Evolutionary conservation across 805 yeast genomes (phyloP), one percentile per base, ranked within the genome.

Genomic region (Saccharomycopsis selenospora): DNA sequence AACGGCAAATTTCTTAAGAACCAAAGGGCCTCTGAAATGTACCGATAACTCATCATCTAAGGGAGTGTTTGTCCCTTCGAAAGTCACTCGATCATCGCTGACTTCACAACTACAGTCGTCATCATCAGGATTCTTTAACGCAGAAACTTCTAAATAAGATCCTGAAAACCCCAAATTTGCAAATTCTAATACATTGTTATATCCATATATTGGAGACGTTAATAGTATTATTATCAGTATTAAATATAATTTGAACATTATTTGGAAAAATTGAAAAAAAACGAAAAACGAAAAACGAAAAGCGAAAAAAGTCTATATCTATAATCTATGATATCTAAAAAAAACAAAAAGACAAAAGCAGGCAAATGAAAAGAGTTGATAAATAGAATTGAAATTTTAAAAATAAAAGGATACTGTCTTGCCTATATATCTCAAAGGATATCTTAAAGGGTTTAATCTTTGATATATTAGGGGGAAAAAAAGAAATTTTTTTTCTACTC

Each of bases 1-100:
- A 56, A 67, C 79, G 3, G 79, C 90, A 60, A 83, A 84, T 57
- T 76, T 72, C 51, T 66, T 63, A 58, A 84, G 68, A 13, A 72
- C 66, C 51, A 84, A 61, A 7, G 93, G 93, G 41, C 93, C 93
- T 66, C 93, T 75, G 62, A 84, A 77, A 61, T 84, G 93, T 13
- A 84, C 87, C 3, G 88, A 79, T 23, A 84, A 68, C 60, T 79
- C 89, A 56, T 75, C 80, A 60, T 82, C 67, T 36, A 83, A 60
- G 4, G 93, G 93, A 24, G 88, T 66, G 58, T 80, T 76, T 20
- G 76, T 49, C 22, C 91, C 91, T 7, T 72, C 65, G 55, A 79
- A 78, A 3, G 58, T 25, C 1, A 69, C 64, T 50, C 66, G 61
- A n/a, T 64, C 61, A 3, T 54, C 50, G 49, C 70, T 65, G 29